phyloP scores from a whole-genome alignment of 805 yeast species.

The Huiozyma sinensis region DNA sequence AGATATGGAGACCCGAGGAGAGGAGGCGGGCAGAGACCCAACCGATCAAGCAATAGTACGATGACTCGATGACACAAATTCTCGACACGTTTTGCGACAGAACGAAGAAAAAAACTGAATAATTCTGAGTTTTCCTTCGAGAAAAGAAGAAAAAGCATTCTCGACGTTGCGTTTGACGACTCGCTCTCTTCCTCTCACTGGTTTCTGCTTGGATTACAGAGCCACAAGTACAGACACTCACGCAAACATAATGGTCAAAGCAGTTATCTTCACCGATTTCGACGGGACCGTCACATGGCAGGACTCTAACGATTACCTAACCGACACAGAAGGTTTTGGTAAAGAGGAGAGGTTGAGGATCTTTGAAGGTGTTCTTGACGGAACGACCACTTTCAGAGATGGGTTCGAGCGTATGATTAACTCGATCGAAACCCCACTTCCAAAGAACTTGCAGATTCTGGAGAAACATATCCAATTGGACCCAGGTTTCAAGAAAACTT shows the following conservation, averaged over 20 bases:
- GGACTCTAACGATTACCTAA: conserved; percentile 86
- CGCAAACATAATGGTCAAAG: conserved; percentile 31
- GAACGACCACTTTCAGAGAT: conserved; percentile 59
- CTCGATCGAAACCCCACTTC: conserved; percentile 64
- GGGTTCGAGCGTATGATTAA: conserved; percentile 80
- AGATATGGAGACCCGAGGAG: too few relatives aligned
- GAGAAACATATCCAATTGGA: conserved; percentile 64
- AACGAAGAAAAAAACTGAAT: too few relatives aligned
- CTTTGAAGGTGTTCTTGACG: conserved; percentile 64
- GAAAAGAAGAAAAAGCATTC: too few relatives aligned
- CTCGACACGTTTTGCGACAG: too few relatives aligned
- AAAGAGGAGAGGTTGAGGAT: conserved; percentile 50
- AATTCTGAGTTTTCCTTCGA: too few relatives aligned
- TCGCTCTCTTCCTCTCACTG: too few relatives aligned
- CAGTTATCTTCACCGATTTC: conserved; percentile 92
- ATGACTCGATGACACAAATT: too few relatives aligned
- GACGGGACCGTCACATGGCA: conserved; percentile 96
- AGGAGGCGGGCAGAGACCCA: too few relatives aligned
- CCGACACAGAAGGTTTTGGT: conserved; percentile 87
- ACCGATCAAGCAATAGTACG: too few relatives aligned
- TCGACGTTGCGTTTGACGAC: too few relatives aligned
- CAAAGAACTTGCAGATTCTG: conserved; percentile 66
- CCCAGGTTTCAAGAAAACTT: conserved; percentile 80
- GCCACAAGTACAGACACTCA: background rate
- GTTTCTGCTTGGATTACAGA: too few relatives aligned